Base-by-base conservation (phyloP, 225 moss, liverwort and hornwort species). In the Antitrichia curtipendula region DNA sequence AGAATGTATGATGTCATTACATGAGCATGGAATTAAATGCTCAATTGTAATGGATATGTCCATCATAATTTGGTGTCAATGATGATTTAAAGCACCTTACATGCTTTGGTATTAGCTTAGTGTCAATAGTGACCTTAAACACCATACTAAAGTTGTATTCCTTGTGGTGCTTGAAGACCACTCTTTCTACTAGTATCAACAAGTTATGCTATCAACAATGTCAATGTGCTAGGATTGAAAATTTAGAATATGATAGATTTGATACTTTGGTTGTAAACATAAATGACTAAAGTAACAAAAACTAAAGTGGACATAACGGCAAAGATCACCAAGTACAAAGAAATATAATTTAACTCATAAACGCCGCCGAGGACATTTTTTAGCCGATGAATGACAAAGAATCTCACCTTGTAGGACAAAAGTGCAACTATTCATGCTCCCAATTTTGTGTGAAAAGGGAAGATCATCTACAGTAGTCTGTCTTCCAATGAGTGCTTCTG, bases 221-320 rank as follows among this genome's bases (percentile, higher is more conserved):
- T 31, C 0, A 1, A 75, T 34, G 21, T 34, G 22, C 2, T 52
- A 50, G 0, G 12, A 20, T 49, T 74, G 32, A 32, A 32, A 74
- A 49, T 12, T 49, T 75, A 34, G 7, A 50, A 32, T 50, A 21
- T 32, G 16, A 50, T 8, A 20, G 8, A 50, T 21, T 34, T 20
- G 2, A 50, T 0, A 0, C 13, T 50, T 75, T 20, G 13, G 18
- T 75, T 32, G 21, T 0, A 32, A 32, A 20, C 20, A 3, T 5
- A 75, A 3, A 50, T 49, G 13, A 8, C 7, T 24, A 12, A 74
- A 1, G 17, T 40, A 12, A 29, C 10, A 20, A 49, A 18, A 74
- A 45, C 1, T 2, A 11, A 74, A 49, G 12, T 12, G 12, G 4
- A 34, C 10, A 13, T 22, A 50, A 21, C 13, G 1, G 3, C 12